Evolutionary conservation across 1,139 yeast species (phyloP), one percentile per base, ranked within the genome.

Genomic region (Saccharomycopsis hybrid): DNA sequence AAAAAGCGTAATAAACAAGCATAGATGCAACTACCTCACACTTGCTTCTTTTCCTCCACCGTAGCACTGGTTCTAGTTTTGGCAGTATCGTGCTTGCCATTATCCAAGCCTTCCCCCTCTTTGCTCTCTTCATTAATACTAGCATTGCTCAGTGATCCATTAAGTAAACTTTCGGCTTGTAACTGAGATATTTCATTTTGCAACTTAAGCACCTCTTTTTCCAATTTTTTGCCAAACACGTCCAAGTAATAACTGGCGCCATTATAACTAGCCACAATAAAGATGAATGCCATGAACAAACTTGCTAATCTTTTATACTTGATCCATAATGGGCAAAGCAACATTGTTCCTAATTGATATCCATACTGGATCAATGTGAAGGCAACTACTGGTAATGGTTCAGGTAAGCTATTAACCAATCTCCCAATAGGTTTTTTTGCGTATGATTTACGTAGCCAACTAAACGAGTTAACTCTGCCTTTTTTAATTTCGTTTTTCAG

Each of bases 211-310:
- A 90, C 87, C 63, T 92, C 96, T 60, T 84, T 87, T 61, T 82
- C 95, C 66, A 85, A 82, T 60, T 88, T 74, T 62, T 83, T 85
- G 53, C 95, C 97, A 67, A 90, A 92, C 42, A 85, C 84, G 62
- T 92, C 97, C 53, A 92, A 76, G 63, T 92, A 92, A 63, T 87
- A 92, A 0, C 96, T 87, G 1, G 97, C 97, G 35, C 98, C 98
- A 59, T 92, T 90, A 65, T 85, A 87, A 46, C 89, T 74, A 2
- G 97, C 95, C 68, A 81, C 77, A 37, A 82, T 66, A 59, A 89
- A 88, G 30, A 92, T 87, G 50, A 76, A 72, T 2, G 80, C 66
- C 55, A 92, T 76, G 63, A 89, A 90, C 1, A 73, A 59, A 0
- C 84, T 80, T 41, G 95, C 87, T 1, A 85, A 76, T 51, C 71